Percentiles rank a stretch among this genome's conserved stretches.
These are phyloP conservation scores for Hymenoscyphus fructigenus DNA, from an alignment of 2,329 filamentous ascomycete species.

Conservation along the genomic window DNA sequence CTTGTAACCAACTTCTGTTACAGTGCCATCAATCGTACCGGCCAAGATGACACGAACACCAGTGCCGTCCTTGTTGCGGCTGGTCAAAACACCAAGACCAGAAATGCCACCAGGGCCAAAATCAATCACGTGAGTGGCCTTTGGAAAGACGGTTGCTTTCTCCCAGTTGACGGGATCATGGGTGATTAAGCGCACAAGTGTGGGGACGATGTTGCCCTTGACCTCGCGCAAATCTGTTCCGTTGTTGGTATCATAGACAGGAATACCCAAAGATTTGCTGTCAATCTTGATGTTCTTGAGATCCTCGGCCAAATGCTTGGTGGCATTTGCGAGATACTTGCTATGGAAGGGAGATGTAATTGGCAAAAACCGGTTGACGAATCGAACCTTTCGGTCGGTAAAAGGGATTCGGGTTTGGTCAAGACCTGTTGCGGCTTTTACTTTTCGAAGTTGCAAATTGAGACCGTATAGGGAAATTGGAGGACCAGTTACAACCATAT, in stretches of 20 bases:
- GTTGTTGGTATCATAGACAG: constrained; percentile 87
- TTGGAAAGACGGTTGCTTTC: constrained; percentile 84
- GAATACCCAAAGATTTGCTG: constrained; percentile 70
- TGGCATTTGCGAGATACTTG: constrained; percentile 82
- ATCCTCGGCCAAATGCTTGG: constrained; percentile 80
- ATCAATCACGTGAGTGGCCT: constrained; percentile 91
- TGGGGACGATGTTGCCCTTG: constrained; percentile 78
- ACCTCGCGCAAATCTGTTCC: constrained; percentile 79
- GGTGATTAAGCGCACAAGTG: constrained; percentile 88
- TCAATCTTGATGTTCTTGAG: constrained; percentile 79
- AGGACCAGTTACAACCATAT: constrained; percentile 94
- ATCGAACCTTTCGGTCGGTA: constrained; percentile 94
- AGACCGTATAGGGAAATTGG: constrained; percentile 95
- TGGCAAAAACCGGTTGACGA: constrained; percentile 93
- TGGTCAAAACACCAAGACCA: constrained; percentile 91
- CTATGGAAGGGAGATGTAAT: constrained; percentile 99
- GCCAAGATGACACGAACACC: constrained; percentile 95
- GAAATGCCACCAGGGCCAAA: constrained; percentile 97
- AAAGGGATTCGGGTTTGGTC: constrained; percentile 94
- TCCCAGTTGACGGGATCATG: constrained; percentile 96
- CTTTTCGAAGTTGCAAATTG: constrained; percentile 90
- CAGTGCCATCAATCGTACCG: constrained; percentile 87
- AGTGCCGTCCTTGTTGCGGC: constrained; percentile 98
- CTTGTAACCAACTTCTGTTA: constrained; percentile 94
- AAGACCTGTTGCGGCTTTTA: constrained; percentile 95